Percentiles rank a stretch among this genome's conserved stretches.
Conservation (phyloP, 2,329 filamentous ascomycete genomes). For the Fusarium oxysporum region DNA sequence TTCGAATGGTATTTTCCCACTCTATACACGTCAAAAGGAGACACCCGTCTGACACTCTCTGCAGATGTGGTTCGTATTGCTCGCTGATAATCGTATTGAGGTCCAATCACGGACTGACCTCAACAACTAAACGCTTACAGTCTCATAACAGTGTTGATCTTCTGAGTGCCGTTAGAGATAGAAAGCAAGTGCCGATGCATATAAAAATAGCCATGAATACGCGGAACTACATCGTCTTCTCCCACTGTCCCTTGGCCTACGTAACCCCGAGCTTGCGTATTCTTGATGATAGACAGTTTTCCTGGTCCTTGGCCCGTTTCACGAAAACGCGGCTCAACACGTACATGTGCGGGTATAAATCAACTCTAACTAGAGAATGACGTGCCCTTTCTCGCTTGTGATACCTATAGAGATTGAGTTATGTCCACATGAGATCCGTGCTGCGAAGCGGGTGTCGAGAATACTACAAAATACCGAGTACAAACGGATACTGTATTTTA, state of each 20-base stretch:
- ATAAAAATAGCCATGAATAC: background rate
- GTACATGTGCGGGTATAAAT: conserved; percentile 7
- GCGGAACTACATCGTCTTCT: background rate
- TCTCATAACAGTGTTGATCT: background rate
- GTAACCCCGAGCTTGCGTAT: conserved; percentile 8
- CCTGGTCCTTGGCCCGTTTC: conserved; percentile 24
- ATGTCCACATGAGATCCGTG: conserved; percentile 24
- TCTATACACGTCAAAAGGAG: background rate
- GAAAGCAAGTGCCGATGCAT: background rate
- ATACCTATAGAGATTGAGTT: conserved; percentile 23
- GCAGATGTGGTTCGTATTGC: background rate
- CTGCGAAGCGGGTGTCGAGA: conserved; percentile 16
- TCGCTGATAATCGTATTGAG: background rate
- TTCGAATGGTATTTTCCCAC: background rate
- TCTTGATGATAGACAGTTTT: background rate
- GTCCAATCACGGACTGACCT: background rate
- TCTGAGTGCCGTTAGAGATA: background rate
- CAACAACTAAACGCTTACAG: background rate
- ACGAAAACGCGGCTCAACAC: conserved; percentile 28
- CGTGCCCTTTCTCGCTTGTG: conserved; percentile 30
- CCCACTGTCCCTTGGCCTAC: conserved; percentile 19
- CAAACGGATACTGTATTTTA: background rate
- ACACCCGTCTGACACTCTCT: background rate
- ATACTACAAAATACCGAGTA: conserved; percentile 10
- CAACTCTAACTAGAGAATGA: conserved; percentile 12